phyloP scores from a whole-genome alignment of 2,329 filamentous ascomycete species.

The Fusarium torulosum region DNA sequence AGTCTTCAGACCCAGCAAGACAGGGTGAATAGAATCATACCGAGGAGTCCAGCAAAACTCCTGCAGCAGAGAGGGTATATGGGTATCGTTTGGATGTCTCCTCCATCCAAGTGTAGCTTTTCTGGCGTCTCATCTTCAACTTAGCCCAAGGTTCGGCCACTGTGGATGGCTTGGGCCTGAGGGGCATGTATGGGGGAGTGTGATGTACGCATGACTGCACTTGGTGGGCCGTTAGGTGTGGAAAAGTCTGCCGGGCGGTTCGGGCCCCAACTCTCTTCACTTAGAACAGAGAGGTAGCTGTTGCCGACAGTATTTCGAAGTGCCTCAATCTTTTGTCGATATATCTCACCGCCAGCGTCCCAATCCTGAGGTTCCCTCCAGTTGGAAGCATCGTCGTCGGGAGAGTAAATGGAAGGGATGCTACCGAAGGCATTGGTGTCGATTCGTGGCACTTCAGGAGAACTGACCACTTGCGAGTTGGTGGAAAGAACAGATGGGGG shows the following conservation, averaged over 20 bases:
- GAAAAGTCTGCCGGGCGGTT: constrained; percentile 43
- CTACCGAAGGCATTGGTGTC: constrained; percentile 43
- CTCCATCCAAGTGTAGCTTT: constrained; percentile 34
- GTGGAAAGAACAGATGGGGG: constrained; percentile 50
- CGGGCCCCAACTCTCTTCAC: constrained; percentile 76
- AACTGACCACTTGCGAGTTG: constrained; percentile 45
- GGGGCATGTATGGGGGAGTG: constrained; percentile 51
- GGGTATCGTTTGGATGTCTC: constrained; percentile 51
- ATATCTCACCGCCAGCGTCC: constrained; percentile 79
- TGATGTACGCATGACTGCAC: constrained; percentile 49
- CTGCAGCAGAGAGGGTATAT: constrained; percentile 43
- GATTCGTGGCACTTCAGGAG: constrained; percentile 46
- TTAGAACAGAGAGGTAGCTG: constrained; percentile 87
- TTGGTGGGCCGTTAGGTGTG: constrained; percentile 43
- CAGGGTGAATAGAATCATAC: constrained; percentile 40
- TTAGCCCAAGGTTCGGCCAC: constrained; percentile 64
- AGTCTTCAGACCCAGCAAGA: constrained; percentile 33
- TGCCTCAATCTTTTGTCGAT: constrained; percentile 88
- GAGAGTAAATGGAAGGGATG: constrained; percentile 34
- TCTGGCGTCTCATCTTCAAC: constrained; percentile 30
- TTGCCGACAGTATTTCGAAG: constrained; percentile 87
- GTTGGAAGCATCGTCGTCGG: constrained; percentile 38
- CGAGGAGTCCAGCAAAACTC: constrained; percentile 27
- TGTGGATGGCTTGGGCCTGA: constrained; percentile 64
- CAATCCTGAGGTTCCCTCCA: constrained; percentile 67